Conservation (phyloP, 2,329 filamentous ascomycete genomes). For the Nemania diffusa region DNA sequence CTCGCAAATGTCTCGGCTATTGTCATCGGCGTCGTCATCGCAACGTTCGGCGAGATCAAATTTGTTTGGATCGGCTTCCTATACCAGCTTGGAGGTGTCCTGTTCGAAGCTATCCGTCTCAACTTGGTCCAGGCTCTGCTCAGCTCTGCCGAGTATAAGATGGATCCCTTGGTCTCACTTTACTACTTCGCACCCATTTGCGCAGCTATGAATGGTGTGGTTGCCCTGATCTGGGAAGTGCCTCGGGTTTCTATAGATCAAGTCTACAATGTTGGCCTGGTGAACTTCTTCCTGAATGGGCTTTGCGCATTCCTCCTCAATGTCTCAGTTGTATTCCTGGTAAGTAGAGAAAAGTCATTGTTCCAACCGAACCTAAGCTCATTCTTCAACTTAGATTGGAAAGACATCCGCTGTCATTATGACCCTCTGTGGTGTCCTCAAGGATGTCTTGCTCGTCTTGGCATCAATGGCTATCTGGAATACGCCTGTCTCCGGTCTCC, state of each 20-base stretch:
- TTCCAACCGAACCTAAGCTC: conserved; percentile 37
- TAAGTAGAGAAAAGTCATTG: conserved; percentile 58
- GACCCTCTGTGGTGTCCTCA: conserved; percentile 87
- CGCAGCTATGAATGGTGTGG: conserved; percentile 80
- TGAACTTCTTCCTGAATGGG: conserved; percentile 79
- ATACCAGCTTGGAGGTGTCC: conserved; percentile 80
- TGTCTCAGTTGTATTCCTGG: conserved; percentile 86
- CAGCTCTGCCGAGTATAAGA: conserved; percentile 87
- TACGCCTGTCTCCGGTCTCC: conserved; percentile 77
- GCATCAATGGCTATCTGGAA: conserved; percentile 86
- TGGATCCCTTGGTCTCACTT: conserved; percentile 87
- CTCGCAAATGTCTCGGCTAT: conserved; percentile 95
- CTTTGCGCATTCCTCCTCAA: conserved; percentile 83
- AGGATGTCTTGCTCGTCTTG: conserved; percentile 84
- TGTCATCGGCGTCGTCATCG: conserved; percentile 92
- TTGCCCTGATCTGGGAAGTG: conserved; percentile 79
- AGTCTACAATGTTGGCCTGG: conserved; percentile 77
- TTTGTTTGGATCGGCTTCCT: conserved; percentile 85
- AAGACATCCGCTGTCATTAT: conserved; percentile 88
- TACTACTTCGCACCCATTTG: conserved; percentile 92
- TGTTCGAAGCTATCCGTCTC: conserved; percentile 84
- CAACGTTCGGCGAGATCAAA: conserved; percentile 93
- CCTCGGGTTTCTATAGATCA: conserved; percentile 75
- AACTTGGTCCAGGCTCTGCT: conserved; percentile 87
- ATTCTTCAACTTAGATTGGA: conserved; percentile 73